phyloP scores from a whole-genome alignment of 345 rosid species.

The Aethionema arabicum region DNA sequence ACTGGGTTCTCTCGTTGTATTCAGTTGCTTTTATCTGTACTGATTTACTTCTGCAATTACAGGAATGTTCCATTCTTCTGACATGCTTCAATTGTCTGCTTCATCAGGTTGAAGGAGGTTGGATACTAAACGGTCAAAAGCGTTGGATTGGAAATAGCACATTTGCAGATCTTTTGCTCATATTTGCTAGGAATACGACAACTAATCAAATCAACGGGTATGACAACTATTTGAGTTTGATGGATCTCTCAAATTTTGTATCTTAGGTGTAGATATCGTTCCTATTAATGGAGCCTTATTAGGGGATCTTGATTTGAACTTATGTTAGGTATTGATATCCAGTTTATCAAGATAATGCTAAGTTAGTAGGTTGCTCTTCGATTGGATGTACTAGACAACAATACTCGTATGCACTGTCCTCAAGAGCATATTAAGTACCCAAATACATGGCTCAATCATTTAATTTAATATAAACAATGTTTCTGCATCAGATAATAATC shows the following conservation, averaged over 20 bases:
- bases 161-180: conserved; percentile 82
- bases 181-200: conserved; percentile 75
- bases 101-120: conserved; percentile 80
- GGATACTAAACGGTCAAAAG: conserved; percentile 88
- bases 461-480: background rate
- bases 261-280: conserved; percentile 24
- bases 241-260: conserved; percentile 11
- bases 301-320: conserved; percentile 23
- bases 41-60: conserved; percentile 6
- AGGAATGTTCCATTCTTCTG: conserved; percentile 12
- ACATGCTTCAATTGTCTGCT: conserved; percentile 12
- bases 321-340: conserved; percentile 11
- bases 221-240: conserved; percentile 17
- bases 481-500: conserved; percentile 11
- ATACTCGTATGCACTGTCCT: background rate
- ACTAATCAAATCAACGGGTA: conserved; percentile 95
- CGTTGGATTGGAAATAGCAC: conserved; percentile 99
- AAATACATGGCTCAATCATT: conserved; percentile 8
- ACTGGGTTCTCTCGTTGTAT: conserved; percentile 7
- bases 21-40: conserved; percentile 19
- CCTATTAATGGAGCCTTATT: conserved; percentile 11
- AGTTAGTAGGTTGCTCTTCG: conserved; percentile 4
- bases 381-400: background rate
- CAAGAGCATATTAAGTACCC: conserved; percentile 2
- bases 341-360: background rate